Percentiles rank a stretch among this genome's conserved stretches.
phyloP scores from a whole-genome alignment of 108 stramenopile species.

The Thalassiosira profunda region DNA sequence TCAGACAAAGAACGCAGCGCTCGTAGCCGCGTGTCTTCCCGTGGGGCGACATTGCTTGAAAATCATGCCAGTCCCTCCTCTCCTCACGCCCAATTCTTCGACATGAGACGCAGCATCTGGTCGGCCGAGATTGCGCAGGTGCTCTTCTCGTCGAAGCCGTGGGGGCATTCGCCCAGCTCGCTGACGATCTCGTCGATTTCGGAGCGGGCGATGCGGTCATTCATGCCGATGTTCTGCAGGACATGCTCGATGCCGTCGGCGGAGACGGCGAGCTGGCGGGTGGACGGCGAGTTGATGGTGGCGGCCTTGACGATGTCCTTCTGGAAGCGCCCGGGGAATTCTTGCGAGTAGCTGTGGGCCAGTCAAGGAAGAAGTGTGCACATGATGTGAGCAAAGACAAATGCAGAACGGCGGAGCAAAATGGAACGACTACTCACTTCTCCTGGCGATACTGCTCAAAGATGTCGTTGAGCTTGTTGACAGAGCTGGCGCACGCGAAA shows the following conservation, averaged over 20 bases:
- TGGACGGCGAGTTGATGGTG: not conserved
- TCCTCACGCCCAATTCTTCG: conserved; percentile 5
- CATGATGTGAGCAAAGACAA: not conserved
- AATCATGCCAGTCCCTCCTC: not conserved
- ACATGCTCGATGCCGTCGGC: conserved; percentile 49
- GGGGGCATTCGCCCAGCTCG: conserved; percentile 37
- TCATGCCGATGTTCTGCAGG: conserved; percentile 54
- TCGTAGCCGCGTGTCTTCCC: not conserved
- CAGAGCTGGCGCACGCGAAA: not conserved
- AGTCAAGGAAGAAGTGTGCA: not conserved
- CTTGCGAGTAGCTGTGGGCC: conserved; percentile 45
- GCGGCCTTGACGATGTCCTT: conserved; percentile 61
- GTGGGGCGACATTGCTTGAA: not conserved
- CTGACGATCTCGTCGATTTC: conserved; percentile 56
- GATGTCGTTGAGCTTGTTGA: conserved; percentile 39
- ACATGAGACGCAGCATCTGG: conserved; percentile 15
- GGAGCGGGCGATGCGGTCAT: conserved; percentile 27
- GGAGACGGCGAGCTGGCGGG: conserved; percentile 13
- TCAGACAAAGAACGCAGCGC: not conserved
- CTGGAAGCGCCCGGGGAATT: conserved; percentile 55
- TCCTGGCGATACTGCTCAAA: conserved; percentile 55
- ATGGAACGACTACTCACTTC: conserved; percentile 39
- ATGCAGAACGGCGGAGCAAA: not conserved
- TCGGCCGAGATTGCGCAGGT: conserved; percentile 24
- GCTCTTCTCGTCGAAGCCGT: not conserved